Evolutionary conservation across 2,329 filamentous ascomycete species (phyloP).

Genomic region (Colletotrichum paranaense): DNA sequence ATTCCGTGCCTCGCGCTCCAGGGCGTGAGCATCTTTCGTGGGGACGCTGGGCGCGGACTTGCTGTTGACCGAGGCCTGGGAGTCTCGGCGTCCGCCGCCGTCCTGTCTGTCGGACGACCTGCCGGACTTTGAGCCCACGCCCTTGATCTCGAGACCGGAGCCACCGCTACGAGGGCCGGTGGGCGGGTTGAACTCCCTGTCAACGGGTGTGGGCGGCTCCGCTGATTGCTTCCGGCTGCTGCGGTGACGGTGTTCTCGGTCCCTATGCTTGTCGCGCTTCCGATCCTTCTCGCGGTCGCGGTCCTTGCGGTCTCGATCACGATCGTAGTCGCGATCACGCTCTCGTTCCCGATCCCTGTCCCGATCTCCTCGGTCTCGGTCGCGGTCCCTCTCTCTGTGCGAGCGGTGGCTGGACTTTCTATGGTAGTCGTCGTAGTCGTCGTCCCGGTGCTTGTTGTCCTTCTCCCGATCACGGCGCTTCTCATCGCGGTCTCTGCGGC

Average conservation of each 20-base stretch:
- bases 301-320: constrained; percentile 53
- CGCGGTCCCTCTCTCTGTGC: constrained; percentile 51
- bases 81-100: constrained; percentile 47
- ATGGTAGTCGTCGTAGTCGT: constrained; percentile 58
- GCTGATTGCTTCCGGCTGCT: constrained; percentile 45
- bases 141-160: constrained; percentile 52
- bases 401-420: constrained; percentile 54
- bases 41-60: constrained; percentile 36
- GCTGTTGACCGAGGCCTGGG: constrained; percentile 46
- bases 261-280: constrained; percentile 52
- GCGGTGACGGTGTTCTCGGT: constrained; percentile 51
- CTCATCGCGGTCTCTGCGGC: constrained; percentile 66
- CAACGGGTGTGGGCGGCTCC: constrained; percentile 46
- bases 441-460: constrained; percentile 58
- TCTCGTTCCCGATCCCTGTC: constrained; percentile 55
- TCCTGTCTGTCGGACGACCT: constrained; percentile 39
- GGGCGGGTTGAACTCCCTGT: constrained; percentile 55
- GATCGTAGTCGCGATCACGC: constrained; percentile 47
- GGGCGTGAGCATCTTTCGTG: constrained; percentile 70
- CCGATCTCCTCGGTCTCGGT: constrained; percentile 42
- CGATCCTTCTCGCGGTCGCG: constrained; percentile 47
- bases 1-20: constrained; percentile 75
- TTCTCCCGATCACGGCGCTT: constrained; percentile 55
- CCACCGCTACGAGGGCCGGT: constrained; percentile 48
- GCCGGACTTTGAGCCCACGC: constrained; percentile 41